Percentiles rank a stretch among this genome's conserved stretches.
These are phyloP conservation scores for Xylariomycetidae sp. DNA, from an alignment of 2,329 filamentous ascomycete species.

Conservation along the genomic window DNA sequence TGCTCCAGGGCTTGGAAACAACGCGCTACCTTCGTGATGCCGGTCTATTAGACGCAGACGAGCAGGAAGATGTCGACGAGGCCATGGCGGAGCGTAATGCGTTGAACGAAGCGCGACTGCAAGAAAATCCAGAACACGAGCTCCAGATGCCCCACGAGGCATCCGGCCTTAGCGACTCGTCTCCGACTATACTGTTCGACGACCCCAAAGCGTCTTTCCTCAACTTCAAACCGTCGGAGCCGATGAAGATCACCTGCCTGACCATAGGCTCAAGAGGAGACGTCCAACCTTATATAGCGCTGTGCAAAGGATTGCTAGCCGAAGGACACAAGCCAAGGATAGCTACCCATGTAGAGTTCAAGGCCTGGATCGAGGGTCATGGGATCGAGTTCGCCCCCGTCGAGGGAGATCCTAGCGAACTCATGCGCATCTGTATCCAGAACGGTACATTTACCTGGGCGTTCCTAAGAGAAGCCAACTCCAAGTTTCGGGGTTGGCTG, in stretches of 20 bases:
- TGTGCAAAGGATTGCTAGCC: constrained; percentile 83
- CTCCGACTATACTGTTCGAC: constrained; percentile 78
- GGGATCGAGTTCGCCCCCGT: constrained; percentile 90
- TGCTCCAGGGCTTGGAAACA: constrained; percentile 72
- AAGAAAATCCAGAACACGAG: constrained; percentile 47
- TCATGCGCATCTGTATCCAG: constrained; percentile 95
- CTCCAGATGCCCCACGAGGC: constrained; percentile 43
- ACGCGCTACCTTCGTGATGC: constrained; percentile 67
- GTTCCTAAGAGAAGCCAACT: constrained; percentile 82
- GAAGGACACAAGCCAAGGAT: constrained; percentile 86
- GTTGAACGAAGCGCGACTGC: constrained; percentile 66
- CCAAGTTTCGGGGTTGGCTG: constrained; percentile 90
- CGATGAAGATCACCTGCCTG: constrained; percentile 82
- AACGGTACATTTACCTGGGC: constrained; percentile 95
- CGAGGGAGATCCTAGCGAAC: constrained; percentile 84
- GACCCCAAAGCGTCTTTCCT: constrained; percentile 83
- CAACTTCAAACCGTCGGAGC: constrained; percentile 79
- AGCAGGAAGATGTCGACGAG: constrained; percentile 65
- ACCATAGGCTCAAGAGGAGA: constrained; percentile 96
- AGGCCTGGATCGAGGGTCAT: constrained; percentile 82
- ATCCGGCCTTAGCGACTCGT: constrained; percentile 46
- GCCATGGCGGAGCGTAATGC: constrained; percentile 79
- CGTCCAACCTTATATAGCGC: constrained; percentile 93
- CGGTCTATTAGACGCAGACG: constrained; percentile 60
- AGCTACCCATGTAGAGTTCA: constrained; percentile 88